phyloP scores from a whole-genome alignment of 768 basidiomycete genomes.

The Calocybe indica region DNA sequence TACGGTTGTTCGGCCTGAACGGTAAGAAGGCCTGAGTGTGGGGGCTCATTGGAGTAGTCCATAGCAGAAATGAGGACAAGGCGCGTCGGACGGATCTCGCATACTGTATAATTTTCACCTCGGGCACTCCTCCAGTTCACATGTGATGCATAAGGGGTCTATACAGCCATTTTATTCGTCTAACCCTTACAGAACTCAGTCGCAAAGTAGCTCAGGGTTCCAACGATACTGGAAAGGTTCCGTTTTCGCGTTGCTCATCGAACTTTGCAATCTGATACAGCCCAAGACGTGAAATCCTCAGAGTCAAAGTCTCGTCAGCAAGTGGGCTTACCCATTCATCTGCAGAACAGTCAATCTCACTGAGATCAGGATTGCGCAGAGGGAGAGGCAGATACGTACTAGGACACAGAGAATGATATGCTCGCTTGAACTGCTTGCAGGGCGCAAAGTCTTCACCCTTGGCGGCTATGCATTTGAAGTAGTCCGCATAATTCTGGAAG shows the following conservation, averaged over 20 bases:
- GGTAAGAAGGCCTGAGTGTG: conserved; percentile 39
- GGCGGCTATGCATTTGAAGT: conserved; percentile 94
- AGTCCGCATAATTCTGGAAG: conserved; percentile 97
- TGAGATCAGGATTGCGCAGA: conserved; percentile 1
- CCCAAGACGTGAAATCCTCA: conserved; percentile 7
- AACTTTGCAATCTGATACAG: conserved; percentile 68
- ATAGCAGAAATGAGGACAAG: conserved; percentile 19
- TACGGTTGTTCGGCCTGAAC: conserved; percentile 46
- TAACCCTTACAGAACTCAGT: not conserved
- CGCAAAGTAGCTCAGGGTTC: conserved; percentile 39
- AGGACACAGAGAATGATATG: conserved; percentile 95
- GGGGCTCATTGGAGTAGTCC: conserved; percentile 43
- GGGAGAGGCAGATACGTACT: conserved; percentile 53
- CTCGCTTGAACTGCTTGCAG: conserved; percentile 97
- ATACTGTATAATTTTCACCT: not conserved
- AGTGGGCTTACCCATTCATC: conserved; percentile 80
- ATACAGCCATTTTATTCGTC: not conserved
- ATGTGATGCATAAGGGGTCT: conserved; percentile 7
- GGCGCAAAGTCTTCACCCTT: conserved; percentile 99
- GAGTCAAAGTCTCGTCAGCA: not conserved
- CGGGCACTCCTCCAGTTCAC: not conserved
- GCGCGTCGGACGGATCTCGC: conserved; percentile 10
- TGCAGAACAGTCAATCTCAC: conserved; percentile 23
- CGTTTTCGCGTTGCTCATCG: conserved; percentile 92
- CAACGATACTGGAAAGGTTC: conserved; percentile 88